Evolutionary conservation across 495 filamentous ascomycete species (phyloP).

Genomic region (Neurospora sp.): DNA sequence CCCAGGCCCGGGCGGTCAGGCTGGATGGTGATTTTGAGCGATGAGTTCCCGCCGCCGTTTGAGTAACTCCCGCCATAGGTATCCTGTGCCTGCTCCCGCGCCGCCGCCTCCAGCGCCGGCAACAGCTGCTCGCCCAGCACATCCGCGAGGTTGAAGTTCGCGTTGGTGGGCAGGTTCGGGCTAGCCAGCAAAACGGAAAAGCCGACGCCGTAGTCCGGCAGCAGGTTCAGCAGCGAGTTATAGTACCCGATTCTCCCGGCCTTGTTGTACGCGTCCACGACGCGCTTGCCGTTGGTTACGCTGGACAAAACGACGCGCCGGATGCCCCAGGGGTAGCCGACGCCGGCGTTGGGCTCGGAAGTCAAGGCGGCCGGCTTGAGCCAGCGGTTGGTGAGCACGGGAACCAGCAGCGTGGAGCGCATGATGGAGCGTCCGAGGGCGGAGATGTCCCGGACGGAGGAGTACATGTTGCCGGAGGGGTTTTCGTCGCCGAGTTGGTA

Average conservation of each 20-base stretch:
- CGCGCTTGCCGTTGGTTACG: constrained; percentile 30
- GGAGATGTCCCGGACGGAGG: constrained; percentile 40
- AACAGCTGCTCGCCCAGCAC: constrained; percentile 31
- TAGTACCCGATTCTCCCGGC: constrained; percentile 39
- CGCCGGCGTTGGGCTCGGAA: constrained; percentile 30
- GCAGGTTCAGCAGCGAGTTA: constrained; percentile 32
- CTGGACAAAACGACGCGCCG: constrained; percentile 23
- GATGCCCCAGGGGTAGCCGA: constrained; percentile 53
- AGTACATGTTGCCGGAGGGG: constrained; percentile 48
- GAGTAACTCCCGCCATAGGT: constrained; percentile 35
- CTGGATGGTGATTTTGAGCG: constrained; percentile 29
- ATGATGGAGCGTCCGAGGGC: constrained; percentile 47
- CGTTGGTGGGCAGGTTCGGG: constrained; percentile 35
- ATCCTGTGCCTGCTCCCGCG: constrained; percentile 31
- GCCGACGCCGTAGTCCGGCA: constrained; percentile 43
- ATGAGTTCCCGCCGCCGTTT: constrained; percentile 11
- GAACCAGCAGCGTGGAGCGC: constrained; percentile 33
- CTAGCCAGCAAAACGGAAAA: constrained; percentile 29
- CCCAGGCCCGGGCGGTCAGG: constrained; percentile 32
- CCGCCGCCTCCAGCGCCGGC: constrained; percentile 34
- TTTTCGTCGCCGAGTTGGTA: constrained; percentile 32
- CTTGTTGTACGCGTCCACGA: constrained; percentile 44
- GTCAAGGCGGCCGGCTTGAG: constrained; percentile 45
- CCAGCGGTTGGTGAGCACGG: constrained; percentile 42
- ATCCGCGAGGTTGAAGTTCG: constrained; percentile 38